Percentiles rank a stretch among this genome's conserved stretches.
These are phyloP conservation scores for Zasmidium citrigriseum DNA, from an alignment of 2,329 filamentous ascomycete genomes.

Conservation along the genomic window DNA sequence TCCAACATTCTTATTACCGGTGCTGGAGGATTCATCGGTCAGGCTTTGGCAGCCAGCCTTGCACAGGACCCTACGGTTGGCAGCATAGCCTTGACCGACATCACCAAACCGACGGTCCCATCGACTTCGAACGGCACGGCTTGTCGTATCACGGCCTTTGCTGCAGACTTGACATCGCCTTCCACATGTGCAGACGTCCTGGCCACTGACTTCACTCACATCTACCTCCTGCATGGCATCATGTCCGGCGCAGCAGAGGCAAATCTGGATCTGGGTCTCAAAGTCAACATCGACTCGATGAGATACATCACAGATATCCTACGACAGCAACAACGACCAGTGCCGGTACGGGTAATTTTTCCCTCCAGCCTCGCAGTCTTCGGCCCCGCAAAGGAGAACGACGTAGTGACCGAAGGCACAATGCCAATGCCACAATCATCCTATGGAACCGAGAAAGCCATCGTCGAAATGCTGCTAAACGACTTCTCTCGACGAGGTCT, in stretches of 20 bases:
- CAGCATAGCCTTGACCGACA: slow-evolving; percentile 15
- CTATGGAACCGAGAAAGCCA: slow-evolving; percentile 32
- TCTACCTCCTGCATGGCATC: slow-evolving; percentile 50
- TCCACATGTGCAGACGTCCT: background rate
- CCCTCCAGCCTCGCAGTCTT: slow-evolving; percentile 49
- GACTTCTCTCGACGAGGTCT: slow-evolving; percentile 7
- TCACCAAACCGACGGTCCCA: background rate
- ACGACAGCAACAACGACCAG: slow-evolving; percentile 23
- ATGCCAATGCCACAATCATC: slow-evolving; percentile 44
- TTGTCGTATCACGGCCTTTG: background rate
- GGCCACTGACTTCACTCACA: slow-evolving; percentile 46
- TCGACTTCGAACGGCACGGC: too few species aligned
- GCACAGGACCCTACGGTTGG: slow-evolving; percentile 36
- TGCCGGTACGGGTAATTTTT: slow-evolving; percentile 43
- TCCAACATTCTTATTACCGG: slow-evolving; percentile 43
- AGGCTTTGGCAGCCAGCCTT: slow-evolving; percentile 44
- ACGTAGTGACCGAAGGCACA: slow-evolving; percentile 44
- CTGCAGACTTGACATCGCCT: background rate
- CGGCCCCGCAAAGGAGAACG: slow-evolving; percentile 40
- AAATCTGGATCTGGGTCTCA: slow-evolving; percentile 47
- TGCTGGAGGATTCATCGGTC: slow-evolving; percentile 48
- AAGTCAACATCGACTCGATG: slow-evolving; percentile 46
- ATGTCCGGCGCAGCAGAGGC: slow-evolving; percentile 50
- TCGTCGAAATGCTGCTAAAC: slow-evolving; percentile 4
- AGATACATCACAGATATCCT: slow-evolving; percentile 46